Evolutionary conservation across 352 stramenopile species (phyloP).

Genomic region (Elongisporangium prolatum): DNA sequence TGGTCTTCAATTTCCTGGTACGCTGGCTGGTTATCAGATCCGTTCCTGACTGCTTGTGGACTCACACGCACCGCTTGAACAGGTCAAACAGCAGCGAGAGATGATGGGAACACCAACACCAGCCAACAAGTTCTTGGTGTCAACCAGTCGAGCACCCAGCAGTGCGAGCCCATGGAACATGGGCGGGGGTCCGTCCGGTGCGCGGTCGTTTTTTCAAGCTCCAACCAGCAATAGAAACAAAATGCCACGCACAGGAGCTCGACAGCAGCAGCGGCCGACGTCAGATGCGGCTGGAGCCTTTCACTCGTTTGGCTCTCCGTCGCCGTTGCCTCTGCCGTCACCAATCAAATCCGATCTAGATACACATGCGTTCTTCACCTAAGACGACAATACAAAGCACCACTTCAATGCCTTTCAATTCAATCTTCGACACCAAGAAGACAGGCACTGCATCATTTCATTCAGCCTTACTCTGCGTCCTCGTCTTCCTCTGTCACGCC

Average conservation of each 20-base stretch:
- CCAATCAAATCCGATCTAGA: conserved; percentile 84
- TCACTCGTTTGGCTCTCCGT: conserved; percentile 22
- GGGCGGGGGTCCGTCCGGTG: neutral
- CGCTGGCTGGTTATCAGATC: neutral
- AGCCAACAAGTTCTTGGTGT: neutral
- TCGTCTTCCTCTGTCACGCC: conserved; percentile 55
- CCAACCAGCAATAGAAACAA: neutral
- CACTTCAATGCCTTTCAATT: too few species aligned
- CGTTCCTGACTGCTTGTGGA: neutral
- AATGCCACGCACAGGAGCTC: neutral
- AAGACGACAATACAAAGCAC: conserved; percentile 18
- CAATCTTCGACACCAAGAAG: too few species aligned
- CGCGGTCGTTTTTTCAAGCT: conserved; percentile 12
- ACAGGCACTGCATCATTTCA: conserved; percentile 1
- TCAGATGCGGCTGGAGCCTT: conserved; percentile 7
- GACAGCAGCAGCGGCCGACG: conserved; percentile 14
- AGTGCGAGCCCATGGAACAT: neutral
- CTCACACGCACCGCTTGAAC: neutral
- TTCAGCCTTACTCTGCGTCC: conserved; percentile 19
- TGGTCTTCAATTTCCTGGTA: conserved; percentile 91
- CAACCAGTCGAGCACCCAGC: neutral
- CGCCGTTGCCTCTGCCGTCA: conserved; percentile 59
- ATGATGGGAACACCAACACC: conserved; percentile 21
- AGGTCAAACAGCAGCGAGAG: conserved; percentile 70
- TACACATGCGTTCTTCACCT: conserved; percentile 84